Evolutionary conservation across 805 yeast species (phyloP).

Genomic region (Cephaloascus albidus): DNA sequence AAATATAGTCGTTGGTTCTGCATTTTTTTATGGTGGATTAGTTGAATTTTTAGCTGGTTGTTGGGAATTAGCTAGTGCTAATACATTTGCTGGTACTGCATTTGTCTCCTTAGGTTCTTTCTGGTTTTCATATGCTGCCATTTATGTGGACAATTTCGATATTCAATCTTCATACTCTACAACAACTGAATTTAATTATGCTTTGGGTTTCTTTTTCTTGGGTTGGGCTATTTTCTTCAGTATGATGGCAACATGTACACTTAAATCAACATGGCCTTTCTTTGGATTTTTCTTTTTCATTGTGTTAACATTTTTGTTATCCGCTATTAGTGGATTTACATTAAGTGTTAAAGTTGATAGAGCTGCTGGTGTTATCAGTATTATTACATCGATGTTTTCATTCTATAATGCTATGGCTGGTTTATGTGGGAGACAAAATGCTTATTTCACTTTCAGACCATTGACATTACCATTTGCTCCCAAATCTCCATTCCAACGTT

Average conservation of each 20-base stretch:
- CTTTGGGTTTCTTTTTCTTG: conserved; percentile 22
- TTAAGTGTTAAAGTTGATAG: conserved; percentile 16
- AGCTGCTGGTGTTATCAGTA: conserved; percentile 33
- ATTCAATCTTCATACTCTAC: neutral
- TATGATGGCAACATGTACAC: conserved; percentile 22
- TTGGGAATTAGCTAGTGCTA: conserved; percentile 40
- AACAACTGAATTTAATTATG: conserved; percentile 6
- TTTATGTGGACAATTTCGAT: conserved; percentile 6
- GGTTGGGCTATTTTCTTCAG: conserved; percentile 33
- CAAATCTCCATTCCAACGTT: no score
- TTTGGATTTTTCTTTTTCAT: conserved; percentile 20
- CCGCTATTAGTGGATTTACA: conserved; percentile 23
- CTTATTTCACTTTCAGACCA: conserved; percentile 9
- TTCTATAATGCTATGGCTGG: conserved; percentile 33
- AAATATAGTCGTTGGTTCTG: conserved; percentile 34
- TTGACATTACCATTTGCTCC: neutral
- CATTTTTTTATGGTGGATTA: conserved; percentile 39
- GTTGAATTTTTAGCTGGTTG: conserved; percentile 42
- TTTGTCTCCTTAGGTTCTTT: conserved; percentile 46
- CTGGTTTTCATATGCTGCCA: conserved; percentile 40
- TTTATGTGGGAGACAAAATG: conserved; percentile 12
- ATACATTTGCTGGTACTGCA: conserved; percentile 48
- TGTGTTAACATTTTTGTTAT: conserved; percentile 22
- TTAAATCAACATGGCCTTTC: conserved; percentile 29
- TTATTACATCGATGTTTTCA: conserved; percentile 27